Percentiles rank a stretch among this genome's conserved stretches.
Conservation (phyloP, 371 early-diverging fungal genomes). For the Lichtheimia ornata region DNA sequence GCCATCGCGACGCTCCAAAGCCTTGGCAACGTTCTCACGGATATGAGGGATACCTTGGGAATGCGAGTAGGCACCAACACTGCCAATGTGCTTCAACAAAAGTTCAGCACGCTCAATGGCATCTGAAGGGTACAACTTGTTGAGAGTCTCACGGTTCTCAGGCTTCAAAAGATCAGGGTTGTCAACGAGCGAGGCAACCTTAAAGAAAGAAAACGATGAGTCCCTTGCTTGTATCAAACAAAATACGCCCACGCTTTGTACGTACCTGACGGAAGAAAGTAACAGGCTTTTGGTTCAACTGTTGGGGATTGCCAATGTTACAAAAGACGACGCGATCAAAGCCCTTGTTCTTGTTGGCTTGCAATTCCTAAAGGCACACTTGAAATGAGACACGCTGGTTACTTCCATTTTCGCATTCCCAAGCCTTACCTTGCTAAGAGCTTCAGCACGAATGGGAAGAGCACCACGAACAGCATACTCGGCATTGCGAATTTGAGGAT, state of each 20-base stretch:
- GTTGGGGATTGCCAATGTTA: conserved; percentile 99
- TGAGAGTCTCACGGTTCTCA: conserved; percentile 46
- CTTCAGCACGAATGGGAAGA: conserved; percentile 94
- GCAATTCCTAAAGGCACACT: conserved; percentile 21
- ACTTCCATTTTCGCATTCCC: not conserved
- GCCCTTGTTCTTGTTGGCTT: conserved; percentile 55
- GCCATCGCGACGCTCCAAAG: conserved; percentile 85
- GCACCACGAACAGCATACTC: conserved; percentile 98
- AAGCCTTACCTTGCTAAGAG: conserved; percentile 59
- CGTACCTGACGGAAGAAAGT: conserved; percentile 94
- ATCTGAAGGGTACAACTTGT: conserved; percentile 79
- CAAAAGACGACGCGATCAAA: conserved; percentile 85
- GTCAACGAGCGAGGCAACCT: conserved; percentile 54
- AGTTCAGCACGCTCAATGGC: conserved; percentile 83
- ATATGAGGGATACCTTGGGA: conserved; percentile 89
- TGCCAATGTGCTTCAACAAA: conserved; percentile 68
- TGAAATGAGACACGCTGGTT: not conserved
- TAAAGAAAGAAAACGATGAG: not conserved
- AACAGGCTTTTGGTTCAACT: conserved; percentile 91
- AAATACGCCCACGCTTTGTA: not conserved
- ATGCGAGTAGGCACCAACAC: conserved; percentile 92
- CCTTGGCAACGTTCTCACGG: conserved; percentile 85
- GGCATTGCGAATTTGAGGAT: conserved; percentile 71
- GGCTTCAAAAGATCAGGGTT: conserved; percentile 79
- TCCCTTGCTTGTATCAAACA: conserved; percentile 1